Base-by-base conservation (phyloP, 2,329 filamentous ascomycete species). In the Fusarium chlamydosporum region DNA sequence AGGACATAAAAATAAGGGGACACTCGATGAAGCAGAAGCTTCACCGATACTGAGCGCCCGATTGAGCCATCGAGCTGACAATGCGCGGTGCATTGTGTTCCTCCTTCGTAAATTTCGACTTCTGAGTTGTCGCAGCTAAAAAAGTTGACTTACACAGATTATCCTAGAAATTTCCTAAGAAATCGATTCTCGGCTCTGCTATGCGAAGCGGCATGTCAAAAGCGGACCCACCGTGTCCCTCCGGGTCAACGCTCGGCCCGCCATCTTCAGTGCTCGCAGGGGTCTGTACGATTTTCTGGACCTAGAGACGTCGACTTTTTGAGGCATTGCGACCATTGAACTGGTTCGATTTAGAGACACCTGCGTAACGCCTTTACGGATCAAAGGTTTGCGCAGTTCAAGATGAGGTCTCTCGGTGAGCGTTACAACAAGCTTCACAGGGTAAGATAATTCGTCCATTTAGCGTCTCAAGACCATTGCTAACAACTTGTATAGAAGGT, bases 341-440 rank as follows among this genome's bases (percentile, higher is more conserved):
- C 47, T 62, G 46, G 41, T 47, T 66, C 68, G 29, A 61, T 52
- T 43, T 46, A 52, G 57, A 66, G 56, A 67, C 57, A 33, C 41
- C 29, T 57, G 65, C 64, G 50, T 59, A 61, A 41, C 42, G 60
- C 61, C 67, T 72, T 72, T 60, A 37, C 53, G 45, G 34, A 61
- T 61, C 52, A 47, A 63, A 63, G 67, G 51, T 45, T 52, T 55
- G 43, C 56, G 54, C 65, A 51, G 45, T 62, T 48, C 74, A 79
- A 71, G 29, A 81, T 81, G 79, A 76, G 79, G 70, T 77, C 83
- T 70, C 79, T 91, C 81, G 78, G 87, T 76, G 88, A 89, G 81
- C 90, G 93, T 74, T 89, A 93, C 86, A 89, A 90, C 78, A 89
- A 88, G 80, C 83, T 96, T 77, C 89, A 88, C 79, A 84, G 86